These are phyloP conservation scores for Aspergillus asperescens DNA, from an alignment of 495 filamentous ascomycete genomes.

Conservation along the genomic window DNA sequence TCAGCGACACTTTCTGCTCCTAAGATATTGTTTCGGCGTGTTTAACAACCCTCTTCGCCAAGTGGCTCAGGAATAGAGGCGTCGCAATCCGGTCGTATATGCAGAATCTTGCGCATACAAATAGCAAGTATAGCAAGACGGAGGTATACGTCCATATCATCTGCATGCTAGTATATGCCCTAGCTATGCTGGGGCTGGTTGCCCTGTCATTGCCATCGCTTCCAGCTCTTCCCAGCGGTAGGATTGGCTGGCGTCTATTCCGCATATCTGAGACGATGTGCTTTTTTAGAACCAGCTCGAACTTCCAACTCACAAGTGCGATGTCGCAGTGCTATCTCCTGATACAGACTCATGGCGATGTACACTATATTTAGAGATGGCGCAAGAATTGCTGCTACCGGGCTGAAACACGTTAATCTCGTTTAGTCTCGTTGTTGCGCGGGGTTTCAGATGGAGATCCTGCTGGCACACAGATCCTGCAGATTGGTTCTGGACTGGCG, in stretches of 20 bases:
- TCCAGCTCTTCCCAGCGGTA: not conserved
- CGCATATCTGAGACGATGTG: slow-evolving; percentile 1
- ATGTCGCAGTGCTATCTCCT: too few relatives aligned
- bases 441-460: too few relatives aligned
- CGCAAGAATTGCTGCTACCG: too few relatives aligned
- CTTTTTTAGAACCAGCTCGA: too few relatives aligned
- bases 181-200: not conserved
- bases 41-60: not conserved
- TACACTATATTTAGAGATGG: too few relatives aligned
- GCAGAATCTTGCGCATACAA: not conserved
- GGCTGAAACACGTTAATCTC: too few relatives aligned
- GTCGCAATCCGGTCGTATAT: not conserved
- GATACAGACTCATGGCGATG: too few relatives aligned
- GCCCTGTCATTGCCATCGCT: not conserved
- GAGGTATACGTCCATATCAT: not conserved
- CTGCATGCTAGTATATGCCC: not conserved
- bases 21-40: slow-evolving; percentile 13
- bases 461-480: too few relatives aligned
- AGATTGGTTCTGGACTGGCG: too few relatives aligned
- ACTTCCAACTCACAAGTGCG: too few relatives aligned
- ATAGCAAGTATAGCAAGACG: not conserved
- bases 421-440: too few relatives aligned
- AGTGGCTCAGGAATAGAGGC: not conserved
- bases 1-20: slow-evolving; percentile 1
- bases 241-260: slow-evolving; percentile 2